Percentiles rank a stretch among this genome's conserved stretches.
Evolutionary conservation across 306 rosid species (phyloP).

Genomic region (Medicago truncatula): MtrunA17r5.0-ANR NC_053044.1:26802501-26803000

Average conservation of each 20-base stretch:
- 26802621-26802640: not conserved
- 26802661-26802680: conserved; percentile 27
- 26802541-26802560: no score
- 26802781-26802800: not conserved
- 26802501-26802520: no score
- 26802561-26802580: no score
- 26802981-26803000: not conserved
- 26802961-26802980: not conserved
- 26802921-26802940: not conserved
- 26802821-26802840: not conserved
- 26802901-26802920: not conserved
- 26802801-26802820: not conserved
- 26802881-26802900: not conserved
- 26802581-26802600: no score
- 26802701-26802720: no score
- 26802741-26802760: no score
- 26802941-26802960: not conserved
- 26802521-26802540: no score
- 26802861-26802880: not conserved
- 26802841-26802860: not conserved
- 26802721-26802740: no score
- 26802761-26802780: no score
- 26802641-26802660: conserved; percentile 13
- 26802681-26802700: not conserved
- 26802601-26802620: no score